phyloP scores from a whole-genome alignment of 768 basidiomycete species.

The Suillus bovinus region DNA sequence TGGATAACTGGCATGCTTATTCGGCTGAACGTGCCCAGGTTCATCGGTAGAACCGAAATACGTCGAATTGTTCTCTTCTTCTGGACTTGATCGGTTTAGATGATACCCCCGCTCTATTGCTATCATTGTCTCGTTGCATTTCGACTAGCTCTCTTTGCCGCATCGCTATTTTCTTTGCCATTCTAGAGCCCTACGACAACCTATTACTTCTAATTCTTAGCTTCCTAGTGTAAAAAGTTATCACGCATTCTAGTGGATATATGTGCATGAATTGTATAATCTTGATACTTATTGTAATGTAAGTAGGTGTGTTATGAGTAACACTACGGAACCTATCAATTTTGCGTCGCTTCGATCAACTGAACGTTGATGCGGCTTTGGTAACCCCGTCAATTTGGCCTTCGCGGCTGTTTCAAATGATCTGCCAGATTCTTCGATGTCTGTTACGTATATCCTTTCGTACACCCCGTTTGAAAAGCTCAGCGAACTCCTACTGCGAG shows the following conservation, averaged over 20 bases:
- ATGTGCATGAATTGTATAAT: slow-evolving; percentile 40
- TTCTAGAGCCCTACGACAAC: slow-evolving; percentile 31
- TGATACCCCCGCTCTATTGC: slow-evolving; percentile 38
- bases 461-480: slow-evolving; percentile 7
- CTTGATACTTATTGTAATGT: slow-evolving; percentile 30
- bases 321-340: neutral
- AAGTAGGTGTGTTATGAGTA: slow-evolving; percentile 24
- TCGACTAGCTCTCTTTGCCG: slow-evolving; percentile 17
- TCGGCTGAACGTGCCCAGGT: slow-evolving; percentile 65
- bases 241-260: slow-evolving; percentile 36
- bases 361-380: slow-evolving; percentile 29
- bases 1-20: slow-evolving; percentile 66
- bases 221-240: slow-evolving; percentile 36
- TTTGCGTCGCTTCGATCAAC: slow-evolving; percentile 24
- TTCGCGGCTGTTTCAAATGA: slow-evolving; percentile 22
- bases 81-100: slow-evolving; percentile 24
- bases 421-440: slow-evolving; percentile 18
- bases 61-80: neutral
- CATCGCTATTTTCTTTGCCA: slow-evolving; percentile 19
- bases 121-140: slow-evolving; percentile 25
- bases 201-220: slow-evolving; percentile 31
- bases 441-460: slow-evolving; percentile 25
- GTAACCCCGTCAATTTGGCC: slow-evolving; percentile 31
- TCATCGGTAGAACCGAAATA: slow-evolving; percentile 43
- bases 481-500: slow-evolving; percentile 16